A percentile compares a stretch with the other conserved stretches of the same genome.
These are phyloP conservation scores for Cercophora samala DNA, from an alignment of 495 filamentous ascomycete species.

Conservation along the genomic window DNA sequence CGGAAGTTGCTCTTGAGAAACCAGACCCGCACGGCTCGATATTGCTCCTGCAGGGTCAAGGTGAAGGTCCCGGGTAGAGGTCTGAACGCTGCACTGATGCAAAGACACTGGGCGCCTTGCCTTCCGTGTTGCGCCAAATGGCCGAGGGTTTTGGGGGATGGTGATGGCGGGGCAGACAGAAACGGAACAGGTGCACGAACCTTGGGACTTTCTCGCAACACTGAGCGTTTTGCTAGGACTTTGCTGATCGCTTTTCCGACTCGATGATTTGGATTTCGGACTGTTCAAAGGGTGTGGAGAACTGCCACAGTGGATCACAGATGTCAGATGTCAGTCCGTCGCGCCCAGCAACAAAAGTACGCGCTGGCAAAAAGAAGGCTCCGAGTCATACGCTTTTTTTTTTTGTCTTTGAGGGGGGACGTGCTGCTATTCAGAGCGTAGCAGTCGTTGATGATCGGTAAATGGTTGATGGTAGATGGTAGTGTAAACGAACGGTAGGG, in stretches of 20 bases:
- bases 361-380: not conserved
- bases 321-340: conserved; percentile 8
- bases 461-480: too few relatives aligned
- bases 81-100: not conserved
- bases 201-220: conserved; percentile 7
- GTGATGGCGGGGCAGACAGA: not conserved
- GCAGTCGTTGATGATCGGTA: not conserved
- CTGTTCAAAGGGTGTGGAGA: not conserved
- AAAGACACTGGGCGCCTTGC: not conserved
- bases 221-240: not conserved
- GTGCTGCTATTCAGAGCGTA: conserved; percentile 1
- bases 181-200: conserved; percentile 11
- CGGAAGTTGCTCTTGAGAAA: not conserved
- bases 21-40: conserved; percentile 18
- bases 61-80: conserved; percentile 13
- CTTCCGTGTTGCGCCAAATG: not conserved
- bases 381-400: conserved; percentile 4
- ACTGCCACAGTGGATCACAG: not conserved
- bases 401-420: not conserved
- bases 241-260: not conserved
- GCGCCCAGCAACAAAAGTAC: not conserved
- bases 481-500: conserved; percentile 1
- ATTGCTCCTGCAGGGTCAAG: conserved; percentile 20
- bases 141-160: not conserved
- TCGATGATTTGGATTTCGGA: not conserved